Evolutionary conservation across 2,329 filamentous ascomycete genomes (phyloP).

Genomic region (Monilinia fructicola): DNA sequence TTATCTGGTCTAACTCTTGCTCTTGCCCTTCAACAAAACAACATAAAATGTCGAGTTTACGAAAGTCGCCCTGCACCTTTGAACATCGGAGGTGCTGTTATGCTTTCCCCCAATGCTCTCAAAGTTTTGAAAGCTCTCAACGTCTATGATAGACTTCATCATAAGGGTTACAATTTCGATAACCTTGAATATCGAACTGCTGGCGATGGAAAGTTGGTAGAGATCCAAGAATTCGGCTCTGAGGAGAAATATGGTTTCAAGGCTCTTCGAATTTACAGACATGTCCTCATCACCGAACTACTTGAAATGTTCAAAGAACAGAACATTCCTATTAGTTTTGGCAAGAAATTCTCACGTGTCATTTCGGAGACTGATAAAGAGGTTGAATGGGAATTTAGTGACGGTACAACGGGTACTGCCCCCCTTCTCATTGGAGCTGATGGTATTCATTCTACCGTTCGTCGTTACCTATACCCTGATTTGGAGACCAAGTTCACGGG

Average conservation of each 20-base stretch:
- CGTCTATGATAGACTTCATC: constrained; percentile 48
- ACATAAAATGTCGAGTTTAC: constrained; percentile 52
- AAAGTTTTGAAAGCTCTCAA: constrained; percentile 52
- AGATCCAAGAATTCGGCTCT: constrained; percentile 51
- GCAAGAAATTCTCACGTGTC: constrained; percentile 49
- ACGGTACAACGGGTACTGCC: constrained; percentile 46
- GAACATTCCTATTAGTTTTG: constrained; percentile 48
- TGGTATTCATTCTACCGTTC: constrained; percentile 58
- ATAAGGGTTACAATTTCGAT: constrained; percentile 52
- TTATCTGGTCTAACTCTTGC: constrained; percentile 55
- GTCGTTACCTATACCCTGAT: constrained; percentile 51
- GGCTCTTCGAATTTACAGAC: constrained; percentile 55
- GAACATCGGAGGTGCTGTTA: constrained; percentile 54
- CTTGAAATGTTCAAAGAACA: constrained; percentile 44
- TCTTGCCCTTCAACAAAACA: constrained; percentile 52
- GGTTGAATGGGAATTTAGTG: constrained; percentile 50
- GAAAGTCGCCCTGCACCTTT: constrained; percentile 49
- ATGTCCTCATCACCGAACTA: constrained; percentile 52
- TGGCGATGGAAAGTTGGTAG: constrained; percentile 42
- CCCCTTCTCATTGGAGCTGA: constrained; percentile 56
- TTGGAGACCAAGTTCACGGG: constrained; percentile 52
- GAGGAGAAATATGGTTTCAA: constrained; percentile 52
- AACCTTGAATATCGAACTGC: constrained; percentile 46
- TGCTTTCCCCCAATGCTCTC: constrained; percentile 60
- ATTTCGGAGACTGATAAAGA: constrained; percentile 43